Conservation (phyloP, 208 protist species). For the Endotrypanum monterogeii region DNA sequence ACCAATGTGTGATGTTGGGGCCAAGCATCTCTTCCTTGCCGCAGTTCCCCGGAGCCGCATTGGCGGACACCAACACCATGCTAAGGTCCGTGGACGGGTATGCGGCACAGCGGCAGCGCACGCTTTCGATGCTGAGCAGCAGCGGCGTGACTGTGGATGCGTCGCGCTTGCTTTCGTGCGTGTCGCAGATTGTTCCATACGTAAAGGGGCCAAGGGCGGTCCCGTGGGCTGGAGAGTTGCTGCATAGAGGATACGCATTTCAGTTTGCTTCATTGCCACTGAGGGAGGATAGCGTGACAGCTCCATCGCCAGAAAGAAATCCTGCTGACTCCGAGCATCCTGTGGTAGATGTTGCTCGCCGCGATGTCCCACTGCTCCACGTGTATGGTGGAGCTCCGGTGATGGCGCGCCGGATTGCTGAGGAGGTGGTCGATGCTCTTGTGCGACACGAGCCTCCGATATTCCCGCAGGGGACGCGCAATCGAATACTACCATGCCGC, state of each 20-base stretch:
- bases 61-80: neutral
- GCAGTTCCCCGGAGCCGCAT: constrained; percentile 4
- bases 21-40: constrained; percentile 45
- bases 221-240: constrained; percentile 47
- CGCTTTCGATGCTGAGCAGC: constrained; percentile 36
- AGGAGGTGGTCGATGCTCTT: constrained; percentile 54
- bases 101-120: constrained; percentile 35
- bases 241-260: constrained; percentile 58
- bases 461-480: neutral
- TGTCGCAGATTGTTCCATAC: constrained; percentile 54
- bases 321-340: neutral
- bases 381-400: constrained; percentile 70
- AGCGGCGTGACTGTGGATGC: constrained; percentile 53
- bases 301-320: neutral
- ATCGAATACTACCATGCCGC: constrained; percentile 26
- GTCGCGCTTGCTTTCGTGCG: constrained; percentile 58
- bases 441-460: constrained; percentile 33
- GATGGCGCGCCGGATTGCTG: constrained; percentile 60
- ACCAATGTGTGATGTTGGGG: constrained; percentile 73
- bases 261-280: constrained; percentile 27
- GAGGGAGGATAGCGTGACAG: neutral
- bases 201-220: constrained; percentile 35
- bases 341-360: neutral
- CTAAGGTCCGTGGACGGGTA: constrained; percentile 34
- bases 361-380: constrained; percentile 45